A percentile compares a stretch with the other conserved stretches of the same genome.
These are phyloP conservation scores for Erigeron canadensis DNA, from an alignment of 129 eudicot genomes.

Conservation along the genomic window DNA sequence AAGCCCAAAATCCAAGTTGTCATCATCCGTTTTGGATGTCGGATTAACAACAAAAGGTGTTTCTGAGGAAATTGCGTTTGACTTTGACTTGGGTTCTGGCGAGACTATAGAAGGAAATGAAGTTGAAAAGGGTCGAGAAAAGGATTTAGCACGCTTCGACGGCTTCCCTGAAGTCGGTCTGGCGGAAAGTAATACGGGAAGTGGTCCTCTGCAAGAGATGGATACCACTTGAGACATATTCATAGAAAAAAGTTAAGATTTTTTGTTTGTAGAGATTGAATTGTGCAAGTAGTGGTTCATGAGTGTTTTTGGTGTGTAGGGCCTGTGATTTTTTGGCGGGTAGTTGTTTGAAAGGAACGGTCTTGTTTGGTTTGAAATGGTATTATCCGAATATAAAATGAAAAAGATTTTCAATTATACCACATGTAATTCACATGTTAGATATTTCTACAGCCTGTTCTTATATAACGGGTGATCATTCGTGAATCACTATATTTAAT, in stretches of 20 bases:
- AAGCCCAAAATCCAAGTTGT: conserved; percentile 36
- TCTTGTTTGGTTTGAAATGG: conserved; percentile 18
- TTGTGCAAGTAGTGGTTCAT: not conserved
- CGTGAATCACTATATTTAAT: too few species aligned
- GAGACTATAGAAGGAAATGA: conserved; percentile 7
- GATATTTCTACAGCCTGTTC: too few species aligned
- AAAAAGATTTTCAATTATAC: too few species aligned
- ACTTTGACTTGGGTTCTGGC: conserved; percentile 11
- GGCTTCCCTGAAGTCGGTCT: not conserved
- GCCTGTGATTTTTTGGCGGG: conserved; percentile 26
- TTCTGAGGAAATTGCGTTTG: not conserved
- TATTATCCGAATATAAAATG: too few species aligned
- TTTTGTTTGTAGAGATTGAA: not conserved
- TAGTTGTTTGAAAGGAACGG: conserved; percentile 28
- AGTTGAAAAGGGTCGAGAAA: not conserved
- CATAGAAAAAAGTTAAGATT: not conserved
- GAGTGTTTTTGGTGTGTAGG: conserved; percentile 12
- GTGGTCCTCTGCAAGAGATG: conserved; percentile 7
- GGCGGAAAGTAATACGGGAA: not conserved
- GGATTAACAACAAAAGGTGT: conserved; percentile 28
- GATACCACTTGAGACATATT: not conserved
- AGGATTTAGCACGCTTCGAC: not conserved
- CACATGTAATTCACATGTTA: too few species aligned
- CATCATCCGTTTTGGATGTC: conserved; percentile 38
- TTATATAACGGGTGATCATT: too few species aligned